Evolutionary conservation across 495 filamentous ascomycete genomes (phyloP).

Genomic region (Aspergillus baeticus): DNA sequence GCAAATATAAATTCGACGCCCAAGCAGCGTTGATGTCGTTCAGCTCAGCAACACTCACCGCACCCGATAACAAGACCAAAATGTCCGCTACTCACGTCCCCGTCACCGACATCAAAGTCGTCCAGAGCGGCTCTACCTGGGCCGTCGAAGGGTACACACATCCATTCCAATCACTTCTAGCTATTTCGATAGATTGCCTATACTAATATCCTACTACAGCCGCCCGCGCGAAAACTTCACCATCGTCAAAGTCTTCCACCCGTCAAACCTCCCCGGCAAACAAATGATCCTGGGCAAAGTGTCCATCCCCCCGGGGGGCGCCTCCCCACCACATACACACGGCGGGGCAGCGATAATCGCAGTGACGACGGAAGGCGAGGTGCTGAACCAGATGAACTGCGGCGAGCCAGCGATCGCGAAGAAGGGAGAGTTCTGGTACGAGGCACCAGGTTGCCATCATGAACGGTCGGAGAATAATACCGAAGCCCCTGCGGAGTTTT

Average conservation of each 20-base stretch:
- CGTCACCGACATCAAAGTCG: slow-evolving; percentile 3
- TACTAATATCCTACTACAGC: slow-evolving; percentile 6
- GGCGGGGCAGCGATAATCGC: slow-evolving; percentile 37
- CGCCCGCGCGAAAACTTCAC: slow-evolving; percentile 27
- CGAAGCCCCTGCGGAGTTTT: slow-evolving; percentile 24
- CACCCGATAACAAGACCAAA: background rate
- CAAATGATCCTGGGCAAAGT: slow-evolving; percentile 32
- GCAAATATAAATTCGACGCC: too few species aligned
- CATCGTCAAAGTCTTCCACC: slow-evolving; percentile 29
- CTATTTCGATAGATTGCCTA: too few species aligned
- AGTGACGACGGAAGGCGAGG: slow-evolving; percentile 25
- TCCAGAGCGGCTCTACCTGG: slow-evolving; percentile 3
- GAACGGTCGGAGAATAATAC: slow-evolving; percentile 32
- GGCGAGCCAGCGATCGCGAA: slow-evolving; percentile 20
- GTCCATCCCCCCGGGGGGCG: slow-evolving; percentile 32
- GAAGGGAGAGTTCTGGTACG: slow-evolving; percentile 34
- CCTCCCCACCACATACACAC: slow-evolving; percentile 41
- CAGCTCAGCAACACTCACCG: background rate
- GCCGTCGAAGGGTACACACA: slow-evolving; percentile 6
- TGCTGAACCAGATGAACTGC: slow-evolving; percentile 43
- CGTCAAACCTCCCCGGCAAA: slow-evolving; percentile 34
- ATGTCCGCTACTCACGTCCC: background rate
- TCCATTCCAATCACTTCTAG: background rate
- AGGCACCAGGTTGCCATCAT: slow-evolving; percentile 44
- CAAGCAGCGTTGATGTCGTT: too few species aligned